phyloP scores from a whole-genome alignment of 805 yeast species.

The Wickerhamiella parazyma region DNA sequence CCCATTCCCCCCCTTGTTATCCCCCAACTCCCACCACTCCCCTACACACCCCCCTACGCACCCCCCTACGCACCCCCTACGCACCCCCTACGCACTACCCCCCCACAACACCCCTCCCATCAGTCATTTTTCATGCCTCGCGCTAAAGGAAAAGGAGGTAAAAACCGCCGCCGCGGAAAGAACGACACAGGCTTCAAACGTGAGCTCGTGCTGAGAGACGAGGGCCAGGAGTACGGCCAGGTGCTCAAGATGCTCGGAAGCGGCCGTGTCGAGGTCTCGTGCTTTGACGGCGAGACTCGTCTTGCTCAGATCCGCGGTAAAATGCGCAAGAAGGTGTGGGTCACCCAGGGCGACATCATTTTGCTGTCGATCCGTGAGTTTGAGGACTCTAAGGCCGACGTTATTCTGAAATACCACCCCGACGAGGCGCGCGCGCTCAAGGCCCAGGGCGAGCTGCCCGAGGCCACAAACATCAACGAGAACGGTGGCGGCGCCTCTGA shows the following conservation, averaged over 20 bases:
- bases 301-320: slow-evolving; percentile 98
- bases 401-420: slow-evolving; percentile 87
- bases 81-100: too few species aligned
- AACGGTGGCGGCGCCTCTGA: slow-evolving; percentile 96
- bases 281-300: slow-evolving; percentile 89
- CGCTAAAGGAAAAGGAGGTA: slow-evolving; percentile 57
- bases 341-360: slow-evolving; percentile 96
- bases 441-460: slow-evolving; percentile 93
- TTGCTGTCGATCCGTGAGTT: slow-evolving; percentile 93
- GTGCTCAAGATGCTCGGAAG: slow-evolving; percentile 97
- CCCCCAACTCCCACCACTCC: too few species aligned
- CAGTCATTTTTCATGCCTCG: slow-evolving; percentile 46
- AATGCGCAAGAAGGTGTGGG: slow-evolving; percentile 99
- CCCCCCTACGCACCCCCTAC: too few species aligned
- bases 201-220: slow-evolving; percentile 83
- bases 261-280: slow-evolving; percentile 88
- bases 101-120: too few species aligned
- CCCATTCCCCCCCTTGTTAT: too few species aligned
- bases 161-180: slow-evolving; percentile 95
- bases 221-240: slow-evolving; percentile 98
- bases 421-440: slow-evolving; percentile 97
- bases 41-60: too few species aligned
- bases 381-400: slow-evolving; percentile 97
- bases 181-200: slow-evolving; percentile 88
- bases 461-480: slow-evolving; percentile 92